Evolutionary conservation across 129 eudicot genomes (phyloP).

Genomic region (Centaurea solstitialis): DNA sequence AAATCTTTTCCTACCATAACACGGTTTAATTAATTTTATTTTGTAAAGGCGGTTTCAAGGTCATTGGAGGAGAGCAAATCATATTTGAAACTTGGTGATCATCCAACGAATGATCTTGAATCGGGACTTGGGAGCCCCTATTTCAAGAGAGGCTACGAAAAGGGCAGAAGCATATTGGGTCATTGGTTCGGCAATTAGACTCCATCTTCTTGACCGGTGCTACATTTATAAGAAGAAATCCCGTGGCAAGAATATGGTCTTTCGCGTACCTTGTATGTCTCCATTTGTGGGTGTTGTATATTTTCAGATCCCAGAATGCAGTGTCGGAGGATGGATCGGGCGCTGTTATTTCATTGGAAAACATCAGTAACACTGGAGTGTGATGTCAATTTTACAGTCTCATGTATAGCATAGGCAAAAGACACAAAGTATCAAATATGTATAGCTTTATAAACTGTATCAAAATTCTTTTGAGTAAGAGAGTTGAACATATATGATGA

Average conservation of each 20-base stretch:
- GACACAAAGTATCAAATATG: not conserved
- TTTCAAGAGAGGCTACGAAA: slow-evolving; percentile 56
- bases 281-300: slow-evolving; percentile 90
- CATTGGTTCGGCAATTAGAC: slow-evolving; percentile 78
- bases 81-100: slow-evolving; percentile 20
- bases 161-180: slow-evolving; percentile 72
- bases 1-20: not conserved
- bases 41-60: slow-evolving; percentile 68
- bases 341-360: slow-evolving; percentile 76
- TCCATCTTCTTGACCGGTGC: slow-evolving; percentile 63
- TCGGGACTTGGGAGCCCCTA: slow-evolving; percentile 61
- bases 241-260: slow-evolving; percentile 69
- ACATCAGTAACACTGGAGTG: slow-evolving; percentile 58
- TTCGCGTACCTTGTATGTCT: slow-evolving; percentile 67
- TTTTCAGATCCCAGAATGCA: slow-evolving; percentile 63
- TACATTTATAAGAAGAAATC: slow-evolving; percentile 65
- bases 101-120: slow-evolving; percentile 52
- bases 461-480: not conserved
- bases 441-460: not conserved
- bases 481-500: not conserved
- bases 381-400: not conserved
- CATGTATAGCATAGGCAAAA: not conserved
- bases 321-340: slow-evolving; percentile 53
- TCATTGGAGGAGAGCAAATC: slow-evolving; percentile 70
- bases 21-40: not conserved